phyloP scores from a whole-genome alignment of 495 filamentous ascomycete genomes.

The Podospora pseudopauciseta region DNA sequence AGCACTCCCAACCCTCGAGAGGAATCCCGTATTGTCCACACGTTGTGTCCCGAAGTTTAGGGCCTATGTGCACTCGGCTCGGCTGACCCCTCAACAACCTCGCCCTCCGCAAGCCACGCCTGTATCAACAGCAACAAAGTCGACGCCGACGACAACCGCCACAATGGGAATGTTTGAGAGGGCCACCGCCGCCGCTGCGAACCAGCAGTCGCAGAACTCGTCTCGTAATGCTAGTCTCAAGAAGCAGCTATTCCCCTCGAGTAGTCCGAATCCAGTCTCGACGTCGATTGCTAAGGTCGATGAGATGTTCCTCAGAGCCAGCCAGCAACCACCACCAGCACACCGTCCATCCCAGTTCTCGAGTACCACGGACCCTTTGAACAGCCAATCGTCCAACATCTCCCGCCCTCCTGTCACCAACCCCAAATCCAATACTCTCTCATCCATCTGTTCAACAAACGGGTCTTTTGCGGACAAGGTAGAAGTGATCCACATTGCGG shows the following conservation, averaged over 20 bases:
- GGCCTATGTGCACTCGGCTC: slow-evolving; percentile 17
- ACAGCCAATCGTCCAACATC: slow-evolving; percentile 15
- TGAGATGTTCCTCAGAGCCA: slow-evolving; percentile 25
- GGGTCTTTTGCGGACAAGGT: slow-evolving; percentile 39
- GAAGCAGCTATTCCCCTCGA: slow-evolving; percentile 49
- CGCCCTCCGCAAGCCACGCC: background rate
- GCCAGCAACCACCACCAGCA: background rate
- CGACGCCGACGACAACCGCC: background rate
- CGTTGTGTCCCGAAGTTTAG: background rate
- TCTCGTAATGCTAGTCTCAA: slow-evolving; percentile 31
- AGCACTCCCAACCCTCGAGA: slow-evolving; percentile 20
- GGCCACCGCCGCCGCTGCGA: slow-evolving; percentile 21
- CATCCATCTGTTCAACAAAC: slow-evolving; percentile 38
- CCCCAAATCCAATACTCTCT: slow-evolving; percentile 28
- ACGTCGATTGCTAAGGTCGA: slow-evolving; percentile 29
- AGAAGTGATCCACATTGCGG: slow-evolving; percentile 23
- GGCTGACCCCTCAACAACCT: slow-evolving; percentile 2
- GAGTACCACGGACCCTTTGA: slow-evolving; percentile 10
- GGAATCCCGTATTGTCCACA: slow-evolving; percentile 8
- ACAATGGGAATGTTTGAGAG: slow-evolving; percentile 23
- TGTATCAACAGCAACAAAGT: background rate
- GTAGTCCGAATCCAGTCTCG: slow-evolving; percentile 34
- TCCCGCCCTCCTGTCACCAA: slow-evolving; percentile 13
- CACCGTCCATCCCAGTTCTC: slow-evolving; percentile 1
- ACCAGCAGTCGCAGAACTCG: slow-evolving; percentile 10